Evolutionary conservation across 345 rosid species (phyloP).

Genomic region (Brassica juncea): DNA sequence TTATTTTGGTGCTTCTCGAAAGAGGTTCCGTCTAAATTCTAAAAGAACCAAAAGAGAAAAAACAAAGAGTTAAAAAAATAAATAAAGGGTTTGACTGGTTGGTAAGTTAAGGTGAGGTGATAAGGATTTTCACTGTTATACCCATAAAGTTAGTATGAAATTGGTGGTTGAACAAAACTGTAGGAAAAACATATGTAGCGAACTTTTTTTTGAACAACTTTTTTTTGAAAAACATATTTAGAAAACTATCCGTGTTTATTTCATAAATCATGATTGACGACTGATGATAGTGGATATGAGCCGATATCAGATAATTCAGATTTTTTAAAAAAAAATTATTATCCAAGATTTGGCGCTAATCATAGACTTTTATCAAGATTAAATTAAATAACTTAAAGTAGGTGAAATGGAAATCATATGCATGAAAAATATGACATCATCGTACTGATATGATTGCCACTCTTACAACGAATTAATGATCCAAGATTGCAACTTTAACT

Average conservation of each 20-base stretch:
- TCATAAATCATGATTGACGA: background rate
- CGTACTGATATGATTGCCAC: background rate
- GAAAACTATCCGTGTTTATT: background rate
- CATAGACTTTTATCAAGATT: background rate
- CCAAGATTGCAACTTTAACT: background rate
- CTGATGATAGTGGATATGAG: background rate
- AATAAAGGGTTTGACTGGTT: background rate
- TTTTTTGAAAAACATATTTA: background rate
- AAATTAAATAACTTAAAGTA: background rate
- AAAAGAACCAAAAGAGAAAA: background rate
- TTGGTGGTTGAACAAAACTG: background rate
- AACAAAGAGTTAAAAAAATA: background rate
- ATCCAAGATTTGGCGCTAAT: background rate
- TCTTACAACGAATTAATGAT: constrained; percentile 3
- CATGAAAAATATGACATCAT: background rate
- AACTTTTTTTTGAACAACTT: too few relatives aligned
- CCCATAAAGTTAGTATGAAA: background rate
- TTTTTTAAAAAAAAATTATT: background rate
- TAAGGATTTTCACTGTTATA: too few relatives aligned
- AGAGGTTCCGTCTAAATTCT: background rate
- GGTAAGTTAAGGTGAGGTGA: background rate
- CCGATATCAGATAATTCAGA: background rate
- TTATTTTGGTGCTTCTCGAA: constrained; percentile 18
- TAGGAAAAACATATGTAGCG: too few relatives aligned
- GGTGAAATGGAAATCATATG: background rate